These are phyloP conservation scores for Pleodorina starrii DNA, from an alignment of 139 green algal species.

Conservation along the genomic window DNA sequence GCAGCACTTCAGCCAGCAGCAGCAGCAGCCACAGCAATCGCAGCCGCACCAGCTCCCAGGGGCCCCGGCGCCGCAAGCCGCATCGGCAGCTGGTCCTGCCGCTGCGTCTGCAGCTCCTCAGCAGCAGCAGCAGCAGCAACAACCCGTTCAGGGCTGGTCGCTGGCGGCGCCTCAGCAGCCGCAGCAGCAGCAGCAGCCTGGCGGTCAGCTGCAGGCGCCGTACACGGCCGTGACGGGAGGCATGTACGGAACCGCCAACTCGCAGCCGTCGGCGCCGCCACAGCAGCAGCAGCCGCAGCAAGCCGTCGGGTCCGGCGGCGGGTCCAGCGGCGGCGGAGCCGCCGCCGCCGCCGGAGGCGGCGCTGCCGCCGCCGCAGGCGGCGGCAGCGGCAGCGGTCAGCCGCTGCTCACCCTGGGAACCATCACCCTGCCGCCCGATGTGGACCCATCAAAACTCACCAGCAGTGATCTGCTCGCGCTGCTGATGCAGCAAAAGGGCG, in stretches of 20 bases:
- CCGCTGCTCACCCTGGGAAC: constrained; percentile 45
- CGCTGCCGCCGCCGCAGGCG: neutral
- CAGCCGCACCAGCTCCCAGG: too few relatives aligned
- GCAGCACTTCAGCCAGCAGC: constrained; percentile 36
- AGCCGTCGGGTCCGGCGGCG: neutral
- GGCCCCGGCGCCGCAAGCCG: neutral
- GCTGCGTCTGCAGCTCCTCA: neutral
- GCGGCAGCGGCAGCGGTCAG: neutral
- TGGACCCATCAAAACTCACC: constrained; percentile 35
- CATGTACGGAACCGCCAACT: too few relatives aligned
- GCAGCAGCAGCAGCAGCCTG: neutral
- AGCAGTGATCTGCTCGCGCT: constrained; percentile 12
- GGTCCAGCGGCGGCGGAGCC: neutral
- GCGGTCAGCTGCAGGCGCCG: neutral
- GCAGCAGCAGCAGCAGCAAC: neutral
- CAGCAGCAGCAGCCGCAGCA: neutral
- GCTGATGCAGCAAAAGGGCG: constrained; percentile 37
- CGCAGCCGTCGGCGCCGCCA: too few relatives aligned
- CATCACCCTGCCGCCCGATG: constrained; percentile 39
- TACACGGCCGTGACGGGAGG: too few relatives aligned
- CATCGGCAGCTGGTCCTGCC: neutral
- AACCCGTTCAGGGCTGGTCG: neutral
- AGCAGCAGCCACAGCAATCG: neutral
- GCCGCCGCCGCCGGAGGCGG: neutral
- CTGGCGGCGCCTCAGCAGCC: neutral